These are phyloP conservation scores for Colletotrichum sp. DNA, from an alignment of 2,329 filamentous ascomycete species.

Conservation along the genomic window DNA sequence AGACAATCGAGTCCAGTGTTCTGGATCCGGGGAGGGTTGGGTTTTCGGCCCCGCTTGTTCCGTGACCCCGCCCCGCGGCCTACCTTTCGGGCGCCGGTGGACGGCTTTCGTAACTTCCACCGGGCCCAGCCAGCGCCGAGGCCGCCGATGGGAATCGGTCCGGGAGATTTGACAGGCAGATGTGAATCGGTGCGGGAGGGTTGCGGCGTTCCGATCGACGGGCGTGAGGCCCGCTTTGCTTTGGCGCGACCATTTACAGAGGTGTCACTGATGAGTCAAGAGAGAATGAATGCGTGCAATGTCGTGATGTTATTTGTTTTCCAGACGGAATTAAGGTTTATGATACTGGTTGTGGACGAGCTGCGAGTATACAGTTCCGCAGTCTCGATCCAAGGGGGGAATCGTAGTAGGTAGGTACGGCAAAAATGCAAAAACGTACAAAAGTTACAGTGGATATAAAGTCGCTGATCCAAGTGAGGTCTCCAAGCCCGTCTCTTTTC, in stretches of 20 bases:
- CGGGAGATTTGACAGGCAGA: background rate
- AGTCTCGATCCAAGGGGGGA: background rate
- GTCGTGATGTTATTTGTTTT: constrained; percentile 15
- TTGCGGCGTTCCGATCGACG: background rate
- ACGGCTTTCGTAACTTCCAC: background rate
- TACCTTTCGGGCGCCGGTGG: background rate
- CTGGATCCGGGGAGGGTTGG: background rate
- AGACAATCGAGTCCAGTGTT: background rate
- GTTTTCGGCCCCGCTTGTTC: background rate
- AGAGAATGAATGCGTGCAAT: constrained; percentile 2
- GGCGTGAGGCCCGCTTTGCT: background rate
- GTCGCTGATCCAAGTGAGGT: constrained; percentile 5
- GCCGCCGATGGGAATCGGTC: background rate
- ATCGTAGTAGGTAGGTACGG: background rate
- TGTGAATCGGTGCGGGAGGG: background rate
- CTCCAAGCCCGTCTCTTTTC: background rate
- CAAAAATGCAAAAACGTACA: background rate
- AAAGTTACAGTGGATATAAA: constrained; percentile 7
- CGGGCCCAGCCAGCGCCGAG: background rate
- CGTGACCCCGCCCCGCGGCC: background rate
- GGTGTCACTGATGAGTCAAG: background rate
- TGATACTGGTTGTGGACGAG: constrained; percentile 1
- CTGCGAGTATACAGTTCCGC: background rate
- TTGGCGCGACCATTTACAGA: background rate
- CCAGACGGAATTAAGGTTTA: constrained; percentile 16